phyloP scores from a whole-genome alignment of 805 yeast genomes.

The Wickerhamomyces queroliae region DNA sequence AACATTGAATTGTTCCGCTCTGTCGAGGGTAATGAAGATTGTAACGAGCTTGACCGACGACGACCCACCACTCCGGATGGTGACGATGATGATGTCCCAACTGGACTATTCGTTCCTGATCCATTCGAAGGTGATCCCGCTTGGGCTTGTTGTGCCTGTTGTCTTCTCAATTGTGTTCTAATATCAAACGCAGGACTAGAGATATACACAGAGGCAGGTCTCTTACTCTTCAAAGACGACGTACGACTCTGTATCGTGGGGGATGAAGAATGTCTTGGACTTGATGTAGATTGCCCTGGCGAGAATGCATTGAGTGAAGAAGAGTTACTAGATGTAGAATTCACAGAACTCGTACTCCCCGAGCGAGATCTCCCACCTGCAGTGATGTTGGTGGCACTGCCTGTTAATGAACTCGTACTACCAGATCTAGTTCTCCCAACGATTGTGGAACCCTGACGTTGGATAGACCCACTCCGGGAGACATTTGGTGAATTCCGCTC shows the following conservation, averaged over 20 bases:
- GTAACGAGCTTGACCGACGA: constrained; percentile 10
- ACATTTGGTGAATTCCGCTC: constrained; percentile 9
- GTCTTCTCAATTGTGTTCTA: constrained; percentile 20
- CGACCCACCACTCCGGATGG: constrained; percentile 5
- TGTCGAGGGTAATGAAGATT: constrained; percentile 3
- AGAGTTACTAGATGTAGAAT: not conserved
- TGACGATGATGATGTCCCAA: constrained; percentile 5
- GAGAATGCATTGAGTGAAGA: not conserved
- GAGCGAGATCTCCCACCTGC: constrained; percentile 7
- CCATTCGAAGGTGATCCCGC: constrained; percentile 2
- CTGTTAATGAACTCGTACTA: no score
- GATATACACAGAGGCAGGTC: constrained; percentile 17
- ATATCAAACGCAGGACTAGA: constrained; percentile 23
- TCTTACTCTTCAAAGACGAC: constrained; percentile 12
- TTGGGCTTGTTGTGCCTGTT: constrained; percentile 10
- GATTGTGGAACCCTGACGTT: no score
- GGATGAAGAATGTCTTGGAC: constrained; percentile 7
- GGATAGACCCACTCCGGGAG: constrained; percentile 11
- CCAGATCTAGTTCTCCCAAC: constrained; percentile 9
- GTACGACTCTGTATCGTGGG: constrained; percentile 15
- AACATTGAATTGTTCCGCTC: constrained; percentile 1
- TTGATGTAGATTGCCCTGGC: not conserved
- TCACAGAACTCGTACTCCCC: constrained; percentile 8
- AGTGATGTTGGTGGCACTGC: no score
- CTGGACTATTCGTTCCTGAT: no score